phyloP scores from a whole-genome alignment of 164 flowering plant genomes.

The Chimonanthus praecox region DNA sequence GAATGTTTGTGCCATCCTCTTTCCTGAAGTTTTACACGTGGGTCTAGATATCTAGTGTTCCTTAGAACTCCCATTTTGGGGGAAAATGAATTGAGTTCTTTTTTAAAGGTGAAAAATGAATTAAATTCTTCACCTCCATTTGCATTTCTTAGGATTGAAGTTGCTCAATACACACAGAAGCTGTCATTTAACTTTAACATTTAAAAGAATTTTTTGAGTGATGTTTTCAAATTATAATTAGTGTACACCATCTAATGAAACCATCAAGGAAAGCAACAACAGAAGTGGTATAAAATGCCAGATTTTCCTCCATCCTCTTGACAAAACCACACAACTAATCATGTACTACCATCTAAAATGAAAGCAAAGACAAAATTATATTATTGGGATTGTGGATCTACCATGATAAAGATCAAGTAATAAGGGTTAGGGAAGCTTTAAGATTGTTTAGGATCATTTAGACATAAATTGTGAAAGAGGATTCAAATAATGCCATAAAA shows the following conservation, averaged over 20 bases:
- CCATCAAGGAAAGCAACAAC: neutral
- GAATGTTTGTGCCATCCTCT: neutral
- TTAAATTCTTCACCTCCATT: neutral
- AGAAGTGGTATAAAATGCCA: neutral
- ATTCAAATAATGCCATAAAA: too few species aligned
- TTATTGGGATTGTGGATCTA: too few species aligned
- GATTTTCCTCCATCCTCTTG: neutral
- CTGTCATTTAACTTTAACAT: neutral
- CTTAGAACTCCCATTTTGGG: neutral
- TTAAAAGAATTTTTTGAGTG: neutral
- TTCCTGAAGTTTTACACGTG: neutral
- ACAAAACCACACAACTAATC: neutral
- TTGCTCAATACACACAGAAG: neutral
- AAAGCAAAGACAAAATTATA: neutral
- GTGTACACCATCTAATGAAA: neutral
- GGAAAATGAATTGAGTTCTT: neutral
- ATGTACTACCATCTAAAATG: neutral
- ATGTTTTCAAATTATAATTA: neutral
- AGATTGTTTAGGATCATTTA: too few species aligned
- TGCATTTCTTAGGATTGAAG: too few species aligned
- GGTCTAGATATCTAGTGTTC: neutral
- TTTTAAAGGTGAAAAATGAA: too few species aligned
- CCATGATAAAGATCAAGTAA: too few species aligned
- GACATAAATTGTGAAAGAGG: too few species aligned
- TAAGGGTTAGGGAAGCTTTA: too few species aligned